phyloP scores from a whole-genome alignment of 1,284 basidiomycete species.

The Cryptococcus maquisensis region DNA sequence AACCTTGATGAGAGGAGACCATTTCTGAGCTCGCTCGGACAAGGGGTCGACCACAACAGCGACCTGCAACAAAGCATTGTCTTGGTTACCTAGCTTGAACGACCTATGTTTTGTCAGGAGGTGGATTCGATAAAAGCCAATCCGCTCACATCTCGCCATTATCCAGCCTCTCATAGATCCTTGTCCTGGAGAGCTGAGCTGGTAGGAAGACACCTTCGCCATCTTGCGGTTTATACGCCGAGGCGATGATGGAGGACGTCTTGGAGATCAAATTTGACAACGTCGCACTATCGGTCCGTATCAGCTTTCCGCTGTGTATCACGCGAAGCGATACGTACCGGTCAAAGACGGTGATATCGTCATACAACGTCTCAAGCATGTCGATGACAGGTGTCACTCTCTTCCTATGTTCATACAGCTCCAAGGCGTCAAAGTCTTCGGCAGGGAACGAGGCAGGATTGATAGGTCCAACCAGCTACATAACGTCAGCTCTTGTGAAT shows the following conservation, averaged over 20 bases:
- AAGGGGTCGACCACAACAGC: slow-evolving; percentile 78
- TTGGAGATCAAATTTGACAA: slow-evolving; percentile 61
- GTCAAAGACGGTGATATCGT: slow-evolving; percentile 51
- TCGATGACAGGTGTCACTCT: slow-evolving; percentile 64
- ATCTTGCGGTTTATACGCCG: slow-evolving; percentile 61
- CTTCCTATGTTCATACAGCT: slow-evolving; percentile 66
- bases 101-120: slow-evolving; percentile 51
- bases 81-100: slow-evolving; percentile 65
- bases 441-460: slow-evolving; percentile 56
- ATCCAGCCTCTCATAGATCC: slow-evolving; percentile 60
- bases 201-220: slow-evolving; percentile 68
- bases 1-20: slow-evolving; percentile 73
- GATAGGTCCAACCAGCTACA: slow-evolving; percentile 64
- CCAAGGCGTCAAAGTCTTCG: slow-evolving; percentile 65
- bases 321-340: slow-evolving; percentile 39
- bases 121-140: neutral
- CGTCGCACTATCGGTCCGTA: slow-evolving; percentile 49
- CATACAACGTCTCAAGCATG: slow-evolving; percentile 58
- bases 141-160: slow-evolving; percentile 60
- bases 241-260: slow-evolving; percentile 65
- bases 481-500: neutral
- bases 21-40: slow-evolving; percentile 76
- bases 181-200: slow-evolving; percentile 51
- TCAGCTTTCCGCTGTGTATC: slow-evolving; percentile 1
- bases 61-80: slow-evolving; percentile 66